Base-by-base conservation (phyloP, 148 eudicot species). In the Bassia scoparia region DNA sequence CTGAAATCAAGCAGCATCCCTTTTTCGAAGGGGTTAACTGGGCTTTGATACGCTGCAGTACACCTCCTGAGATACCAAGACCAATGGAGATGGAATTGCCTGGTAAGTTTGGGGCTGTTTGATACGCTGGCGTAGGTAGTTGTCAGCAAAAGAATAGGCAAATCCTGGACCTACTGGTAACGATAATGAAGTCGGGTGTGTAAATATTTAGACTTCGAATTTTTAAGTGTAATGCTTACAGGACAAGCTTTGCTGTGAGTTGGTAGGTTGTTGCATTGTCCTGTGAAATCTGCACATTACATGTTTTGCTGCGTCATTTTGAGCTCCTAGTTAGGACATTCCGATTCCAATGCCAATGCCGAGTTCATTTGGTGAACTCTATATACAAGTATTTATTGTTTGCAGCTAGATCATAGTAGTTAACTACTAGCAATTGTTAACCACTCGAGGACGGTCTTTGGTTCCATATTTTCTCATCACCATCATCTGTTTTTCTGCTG, bases 21-120 rank as follows among this genome's bases (percentile, higher is more conserved):
- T 90, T 90, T 72, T 90, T 90, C 50, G 93, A 91, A 82, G 97
- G 97, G 18, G 89, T 91, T 24, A 89, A 91, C 67, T 91, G 97
- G 97, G 97, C 97, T 73, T 83, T 91, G 64, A 89, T 91, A 59
- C 78, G 93, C 31, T 89, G 97, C 78, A 86, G 93, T 71, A 87
- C 89, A 37, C 97, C 97, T 3, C 97, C 97, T 0, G 89, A 89
- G 77, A 84, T 91, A 60, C 93, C 97, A 2, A 80, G 90, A 72
- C 84, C 87, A 0, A 73, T 88, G 58, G 89, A 90, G 69, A 69
- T 79, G 73, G 92, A 85, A 71, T 69, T 31, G 13, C 87, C 89
- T 0, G 83, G 68, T 26, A 88, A 85, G 73, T 71, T 67, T 54
- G 90, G 82, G 64, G 71, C 73, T 6, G 84, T 76, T 15, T 86